Base-by-base conservation (phyloP, 306 rosid genomes). In the Prinsepia uniflora region DNA sequence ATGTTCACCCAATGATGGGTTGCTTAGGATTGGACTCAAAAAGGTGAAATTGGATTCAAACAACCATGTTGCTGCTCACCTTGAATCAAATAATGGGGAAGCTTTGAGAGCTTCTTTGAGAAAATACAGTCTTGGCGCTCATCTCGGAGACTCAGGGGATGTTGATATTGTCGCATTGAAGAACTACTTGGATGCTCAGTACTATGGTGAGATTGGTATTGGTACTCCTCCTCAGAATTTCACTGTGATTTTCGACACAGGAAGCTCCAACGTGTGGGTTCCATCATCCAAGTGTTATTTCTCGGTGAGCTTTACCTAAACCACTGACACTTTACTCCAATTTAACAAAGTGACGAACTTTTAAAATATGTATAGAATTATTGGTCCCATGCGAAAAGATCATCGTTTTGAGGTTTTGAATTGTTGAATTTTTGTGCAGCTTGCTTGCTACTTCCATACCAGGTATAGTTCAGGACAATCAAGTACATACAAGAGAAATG, bases 261-360 rank as follows among this genome's bases (percentile, higher is more conserved):
- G 99, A 2, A 94, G 99, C 88, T 85, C 99, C 24, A 94, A 94
- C 78, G 46, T 83, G 76, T 94, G 99, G 99, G 99, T 94, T 67
- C 99, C 97, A 18, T 94, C 99, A 0, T 10, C 75, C 49, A 84
- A 78, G 72, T 94, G 99, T 63, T 39, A 66, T 79, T 78, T 86
- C 61, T 94, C 97, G 89, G 98, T 94, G 78, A 84, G 96, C 44
- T 54, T 77, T 44, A 12, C 18, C 36, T 2, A 30, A 30, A 30
- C 36, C n/a, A 20, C 34, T 18, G 34, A 7, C n/a, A 40, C 56
- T 22, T 18, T 7, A 5, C n/a, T 68, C 57, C 63, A 40, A 36
- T 68, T 20, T 42, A 40, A 55, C 46, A 6, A 52, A 15, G 30
- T 53, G 13, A 30, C 36, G 4, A 63, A 57, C 17, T 13, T 36